A percentile compares a stretch with the other conserved stretches of the same genome.
Conservation (phyloP, 164 flowering plant genomes). For the Umbilicus rupestris region DNA sequence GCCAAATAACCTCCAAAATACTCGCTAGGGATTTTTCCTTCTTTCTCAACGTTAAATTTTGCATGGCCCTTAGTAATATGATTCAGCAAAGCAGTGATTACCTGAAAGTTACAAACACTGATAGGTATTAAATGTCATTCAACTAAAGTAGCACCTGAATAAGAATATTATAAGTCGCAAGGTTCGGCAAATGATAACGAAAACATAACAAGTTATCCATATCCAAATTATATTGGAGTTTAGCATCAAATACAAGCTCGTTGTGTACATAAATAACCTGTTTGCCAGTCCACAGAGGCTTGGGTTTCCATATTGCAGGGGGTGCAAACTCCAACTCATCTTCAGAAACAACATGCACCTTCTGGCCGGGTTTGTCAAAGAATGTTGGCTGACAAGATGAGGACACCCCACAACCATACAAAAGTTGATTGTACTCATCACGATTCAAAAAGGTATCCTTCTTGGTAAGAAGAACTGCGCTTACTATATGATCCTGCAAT, state of each 20-base stretch:
- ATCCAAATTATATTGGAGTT: neutral
- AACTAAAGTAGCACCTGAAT: neutral
- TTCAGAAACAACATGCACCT: conserved; percentile 38
- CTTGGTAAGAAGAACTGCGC: conserved; percentile 82
- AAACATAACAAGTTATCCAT: neutral
- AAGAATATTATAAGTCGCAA: neutral
- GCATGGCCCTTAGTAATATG: conserved; percentile 57
- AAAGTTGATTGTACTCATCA: conserved; percentile 68
- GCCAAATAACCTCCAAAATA: conserved; percentile 32
- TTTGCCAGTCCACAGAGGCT: conserved; percentile 89
- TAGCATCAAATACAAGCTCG: neutral
- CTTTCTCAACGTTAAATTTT: conserved; percentile 65
- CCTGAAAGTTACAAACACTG: conserved; percentile 30
- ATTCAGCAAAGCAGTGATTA: conserved; percentile 67
- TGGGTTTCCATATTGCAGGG: conserved; percentile 82
- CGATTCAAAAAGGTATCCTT: conserved; percentile 70
- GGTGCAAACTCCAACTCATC: conserved; percentile 33
- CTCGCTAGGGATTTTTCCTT: conserved; percentile 40
- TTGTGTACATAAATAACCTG: conserved; percentile 38
- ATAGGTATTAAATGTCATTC: neutral
- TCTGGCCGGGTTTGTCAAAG: conserved; percentile 28
- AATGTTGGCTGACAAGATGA: conserved; percentile 20
- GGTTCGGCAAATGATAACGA: neutral
- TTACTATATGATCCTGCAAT: conserved; percentile 74
- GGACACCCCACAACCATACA: conserved; percentile 61